A percentile compares a stretch with the other conserved stretches of the same genome.
Conservation (phyloP, 371 early-diverging fungal species). For the Mucor circinelloides region DNA sequence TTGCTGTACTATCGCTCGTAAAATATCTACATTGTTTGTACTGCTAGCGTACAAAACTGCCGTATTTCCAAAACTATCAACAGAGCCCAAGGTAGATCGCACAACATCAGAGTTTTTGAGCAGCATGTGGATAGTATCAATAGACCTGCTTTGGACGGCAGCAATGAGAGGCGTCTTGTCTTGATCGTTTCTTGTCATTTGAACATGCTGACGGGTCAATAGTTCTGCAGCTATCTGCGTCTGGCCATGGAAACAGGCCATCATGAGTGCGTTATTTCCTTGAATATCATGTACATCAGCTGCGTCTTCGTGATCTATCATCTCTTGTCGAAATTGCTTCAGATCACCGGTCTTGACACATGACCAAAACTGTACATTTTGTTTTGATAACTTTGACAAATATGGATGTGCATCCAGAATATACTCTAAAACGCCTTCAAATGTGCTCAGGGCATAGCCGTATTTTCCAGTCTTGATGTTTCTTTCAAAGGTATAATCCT, state of each 20-base stretch:
- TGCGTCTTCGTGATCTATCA: conserved; percentile 1
- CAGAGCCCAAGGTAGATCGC: conserved; percentile 18
- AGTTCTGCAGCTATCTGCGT: conserved; percentile 32
- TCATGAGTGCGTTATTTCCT: conserved; percentile 50
- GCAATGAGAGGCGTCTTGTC: conserved; percentile 50
- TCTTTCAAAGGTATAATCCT: conserved; percentile 54
- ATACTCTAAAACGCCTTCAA: conserved; percentile 58
- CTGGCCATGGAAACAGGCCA: conserved; percentile 46
- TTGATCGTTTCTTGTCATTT: conserved; percentile 35
- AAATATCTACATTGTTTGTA: neutral
- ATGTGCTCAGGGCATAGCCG: conserved; percentile 58
- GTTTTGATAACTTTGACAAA: conserved; percentile 36
- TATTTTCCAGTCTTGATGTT: conserved; percentile 46
- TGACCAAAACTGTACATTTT: conserved; percentile 45
- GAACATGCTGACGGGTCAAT: conserved; percentile 8
- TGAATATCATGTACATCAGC: conserved; percentile 37
- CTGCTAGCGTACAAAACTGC: conserved; percentile 35
- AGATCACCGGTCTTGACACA: conserved; percentile 17
- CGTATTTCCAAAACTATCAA: conserved; percentile 48
- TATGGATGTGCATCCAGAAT: conserved; percentile 37
- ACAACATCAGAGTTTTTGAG: conserved; percentile 11
- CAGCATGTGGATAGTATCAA: conserved; percentile 29
- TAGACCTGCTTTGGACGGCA: conserved; percentile 33
- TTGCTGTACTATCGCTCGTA: conserved; percentile 1
- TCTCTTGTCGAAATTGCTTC: neutral